Evolutionary conservation across 139 green algal genomes (phyloP), one percentile per base, ranked within the genome.

Genomic region (Trebouxia sp.): DNA sequence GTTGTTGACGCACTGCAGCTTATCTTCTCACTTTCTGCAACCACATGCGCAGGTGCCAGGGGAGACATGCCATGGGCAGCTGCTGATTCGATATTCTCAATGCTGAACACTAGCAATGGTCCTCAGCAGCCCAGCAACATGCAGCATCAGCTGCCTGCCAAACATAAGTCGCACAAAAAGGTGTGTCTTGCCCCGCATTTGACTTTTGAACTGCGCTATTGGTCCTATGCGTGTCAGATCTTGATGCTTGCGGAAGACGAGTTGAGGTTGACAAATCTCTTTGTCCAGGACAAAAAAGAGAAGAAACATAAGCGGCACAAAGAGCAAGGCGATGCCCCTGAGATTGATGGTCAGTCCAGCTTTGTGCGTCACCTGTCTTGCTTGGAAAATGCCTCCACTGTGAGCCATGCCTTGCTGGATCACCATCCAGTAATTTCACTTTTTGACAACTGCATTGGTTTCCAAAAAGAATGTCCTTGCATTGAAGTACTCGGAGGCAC

Each of bases 21-120:
- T 11, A 53, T 9, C 20, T 51, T 24, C 24, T 15, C 10, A 51
- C 1, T 53, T 50, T 6, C 32, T 14, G 37, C 66, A 76, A 11
- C n/a, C 22, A 53, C 20, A 76, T 32, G 39, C 30, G 42, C 42
- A 53, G 67, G 67, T 39, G 22, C 4, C 24, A 47, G 39, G 4
- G 26, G 22, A 9, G n/a, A 77, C 4, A 53, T 53, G 41, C 67
- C 67, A 5, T 77, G 67, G 67, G 67, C 67, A 9, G 26, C 67
- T 24, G 41, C 67, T 26, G 67, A 24, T 7, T 77, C 67, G n/a
- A 53, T 77, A 24, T 77, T 77, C 39, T 53, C 20, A 22, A 51
- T 77, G 41, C n/a, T 77, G 67, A 77, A 58, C 48, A 17, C 48
- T 14, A 14, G 15, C 14, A 17, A 72, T 72, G 62, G 43, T 72